These are phyloP conservation scores for Pseudomassariella vexata DNA, from an alignment of 2,329 filamentous ascomycete species.

Conservation along the genomic window DNA sequence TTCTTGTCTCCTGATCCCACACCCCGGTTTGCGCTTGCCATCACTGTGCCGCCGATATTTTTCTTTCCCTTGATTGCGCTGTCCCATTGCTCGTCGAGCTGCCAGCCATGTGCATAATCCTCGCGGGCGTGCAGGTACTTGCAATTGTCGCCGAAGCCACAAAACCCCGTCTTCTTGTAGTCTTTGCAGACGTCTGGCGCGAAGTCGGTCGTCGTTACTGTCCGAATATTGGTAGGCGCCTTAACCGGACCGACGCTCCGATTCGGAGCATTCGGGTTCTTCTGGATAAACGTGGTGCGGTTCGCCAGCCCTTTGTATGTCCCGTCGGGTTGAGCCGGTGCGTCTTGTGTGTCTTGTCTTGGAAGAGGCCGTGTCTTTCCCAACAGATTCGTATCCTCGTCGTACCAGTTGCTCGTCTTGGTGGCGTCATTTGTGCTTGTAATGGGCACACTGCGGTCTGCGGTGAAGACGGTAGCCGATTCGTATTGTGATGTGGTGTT, in stretches of 20 bases:
- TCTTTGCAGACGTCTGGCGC: constrained; percentile 94
- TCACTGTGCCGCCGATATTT: constrained; percentile 52
- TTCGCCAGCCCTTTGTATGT: constrained; percentile 73
- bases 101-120: constrained; percentile 88
- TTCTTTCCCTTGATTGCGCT: constrained; percentile 68
- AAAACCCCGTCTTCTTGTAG: constrained; percentile 72
- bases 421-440: constrained; percentile 78
- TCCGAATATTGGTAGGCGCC: constrained; percentile 82
- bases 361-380: constrained; percentile 44
- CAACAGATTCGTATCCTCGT: constrained; percentile 61
- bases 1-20: constrained; percentile 30
- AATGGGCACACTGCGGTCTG: constrained; percentile 58
- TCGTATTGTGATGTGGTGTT: constrained; percentile 34
- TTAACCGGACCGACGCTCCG: constrained; percentile 80
- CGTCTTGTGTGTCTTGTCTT: constrained; percentile 11
- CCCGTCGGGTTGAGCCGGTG: constrained; percentile 42
- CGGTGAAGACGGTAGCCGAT: constrained; percentile 48
- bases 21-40: constrained; percentile 52
- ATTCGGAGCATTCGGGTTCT: constrained; percentile 67
- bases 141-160: constrained; percentile 72
- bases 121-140: constrained; percentile 74
- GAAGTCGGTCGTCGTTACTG: constrained; percentile 85
- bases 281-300: constrained; percentile 70
- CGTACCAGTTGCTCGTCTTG: constrained; percentile 84
- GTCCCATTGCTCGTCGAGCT: constrained; percentile 93